phyloP scores from a whole-genome alignment of 2,329 filamentous ascomycete genomes.

The Stagonosporopsis tanaceti region DNA sequence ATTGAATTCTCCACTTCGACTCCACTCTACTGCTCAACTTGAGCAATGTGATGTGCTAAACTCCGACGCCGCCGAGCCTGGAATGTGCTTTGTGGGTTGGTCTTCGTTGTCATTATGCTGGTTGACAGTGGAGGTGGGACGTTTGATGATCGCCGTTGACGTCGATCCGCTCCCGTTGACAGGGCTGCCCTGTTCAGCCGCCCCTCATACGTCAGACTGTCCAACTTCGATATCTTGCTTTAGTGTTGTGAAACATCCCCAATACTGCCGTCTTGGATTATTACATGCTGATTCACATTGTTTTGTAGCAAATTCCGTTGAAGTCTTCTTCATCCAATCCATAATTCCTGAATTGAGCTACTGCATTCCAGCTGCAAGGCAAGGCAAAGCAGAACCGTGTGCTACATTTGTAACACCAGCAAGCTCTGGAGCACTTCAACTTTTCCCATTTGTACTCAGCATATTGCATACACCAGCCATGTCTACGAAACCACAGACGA shows the following conservation, averaged over 20 bases:
- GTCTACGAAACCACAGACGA: conserved; percentile 38
- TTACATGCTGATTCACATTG: not conserved
- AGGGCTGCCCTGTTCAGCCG: conserved; percentile 30
- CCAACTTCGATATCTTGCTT: conserved; percentile 45
- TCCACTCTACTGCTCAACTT: not conserved
- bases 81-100: not conserved
- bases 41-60: not conserved
- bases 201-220: conserved; percentile 48
- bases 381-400: not conserved
- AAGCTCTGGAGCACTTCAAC: not conserved
- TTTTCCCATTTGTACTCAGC: not conserved
- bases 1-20: conserved; percentile 35
- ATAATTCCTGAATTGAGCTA: not conserved
- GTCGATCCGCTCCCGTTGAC: conserved; percentile 29
- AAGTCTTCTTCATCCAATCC: not conserved
- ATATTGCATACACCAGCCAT: conserved; percentile 21
- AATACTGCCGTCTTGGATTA: not conserved
- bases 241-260: not conserved
- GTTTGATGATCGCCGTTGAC: conserved; percentile 28
- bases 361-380: not conserved
- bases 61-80: not conserved
- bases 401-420: not conserved
- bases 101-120: not conserved
- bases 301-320: not conserved
- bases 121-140: not conserved